A percentile compares a stretch with the other conserved stretches of the same genome.
These are phyloP conservation scores for Angophora floribunda DNA, from an alignment of 345 rosid genomes.

Conservation along the genomic window DNA sequence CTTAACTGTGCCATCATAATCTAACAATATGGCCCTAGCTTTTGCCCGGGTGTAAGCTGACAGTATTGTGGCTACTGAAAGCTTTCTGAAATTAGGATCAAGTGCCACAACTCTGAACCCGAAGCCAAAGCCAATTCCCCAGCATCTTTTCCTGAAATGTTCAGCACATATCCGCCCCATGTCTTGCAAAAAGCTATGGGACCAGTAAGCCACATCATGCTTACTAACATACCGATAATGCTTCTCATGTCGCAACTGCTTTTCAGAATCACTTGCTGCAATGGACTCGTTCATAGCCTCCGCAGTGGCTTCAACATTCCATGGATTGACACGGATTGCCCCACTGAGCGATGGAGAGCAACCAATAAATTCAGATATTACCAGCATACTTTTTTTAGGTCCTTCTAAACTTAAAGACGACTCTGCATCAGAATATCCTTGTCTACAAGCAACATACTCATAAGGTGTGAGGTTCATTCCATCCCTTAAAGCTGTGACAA, in stretches of 20 bases:
- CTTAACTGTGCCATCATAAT: conserved; percentile 31
- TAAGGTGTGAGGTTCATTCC: conserved; percentile 33
- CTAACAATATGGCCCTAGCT: conserved; percentile 26
- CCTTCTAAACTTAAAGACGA: not conserved
- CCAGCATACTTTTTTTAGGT: conserved; percentile 25
- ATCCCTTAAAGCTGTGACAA: conserved; percentile 32
- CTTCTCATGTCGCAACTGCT: conserved; percentile 29
- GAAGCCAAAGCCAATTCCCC: conserved; percentile 34
- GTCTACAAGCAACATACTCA: conserved; percentile 23
- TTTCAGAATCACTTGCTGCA: conserved; percentile 7
- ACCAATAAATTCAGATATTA: conserved; percentile 34
- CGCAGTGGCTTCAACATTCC: conserved; percentile 30
- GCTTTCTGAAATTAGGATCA: conserved; percentile 27
- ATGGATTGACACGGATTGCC: conserved; percentile 33
- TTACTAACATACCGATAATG: conserved; percentile 46
- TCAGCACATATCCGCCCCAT: conserved; percentile 27
- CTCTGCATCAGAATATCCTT: conserved; percentile 5
- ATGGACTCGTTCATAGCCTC: conserved; percentile 29
- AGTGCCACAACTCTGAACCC: conserved; percentile 28
- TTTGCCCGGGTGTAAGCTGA: conserved; percentile 13
- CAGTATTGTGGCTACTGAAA: conserved; percentile 6
- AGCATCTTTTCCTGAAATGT: conserved; percentile 19
- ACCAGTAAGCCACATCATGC: conserved; percentile 61
- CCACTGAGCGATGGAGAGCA: conserved; percentile 39
- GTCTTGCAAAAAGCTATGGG: conserved; percentile 31